A percentile compares a stretch with the other conserved stretches of the same genome.
These are phyloP conservation scores for Cryptococcus wingfieldii DNA, from an alignment of 1,284 basidiomycete species.

Conservation along the genomic window DNA sequence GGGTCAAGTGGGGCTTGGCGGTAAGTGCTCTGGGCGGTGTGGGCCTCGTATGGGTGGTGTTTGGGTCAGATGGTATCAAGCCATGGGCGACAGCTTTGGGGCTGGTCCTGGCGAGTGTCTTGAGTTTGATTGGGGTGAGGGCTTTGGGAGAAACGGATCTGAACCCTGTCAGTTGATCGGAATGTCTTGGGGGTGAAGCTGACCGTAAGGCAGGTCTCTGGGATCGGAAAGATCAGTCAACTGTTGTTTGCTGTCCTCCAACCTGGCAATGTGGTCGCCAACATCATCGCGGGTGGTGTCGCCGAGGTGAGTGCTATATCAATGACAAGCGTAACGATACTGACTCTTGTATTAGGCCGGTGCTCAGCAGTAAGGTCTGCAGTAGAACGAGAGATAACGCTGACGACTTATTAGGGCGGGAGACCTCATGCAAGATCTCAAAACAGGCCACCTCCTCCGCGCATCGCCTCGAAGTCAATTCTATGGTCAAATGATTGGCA, in stretches of 20 bases:
- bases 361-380: constrained; percentile 70
- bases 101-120: constrained; percentile 72
- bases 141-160: constrained; percentile 90
- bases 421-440: constrained; percentile 97
- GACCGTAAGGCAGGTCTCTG: constrained; percentile 57
- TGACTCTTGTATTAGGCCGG: constrained; percentile 57
- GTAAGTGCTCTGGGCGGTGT: constrained; percentile 67
- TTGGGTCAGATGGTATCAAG: constrained; percentile 82
- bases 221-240: constrained; percentile 91
- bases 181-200: neutral
- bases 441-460: constrained; percentile 84
- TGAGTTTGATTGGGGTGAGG: constrained; percentile 84
- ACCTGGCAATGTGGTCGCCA: constrained; percentile 89
- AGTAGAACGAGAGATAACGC: neutral
- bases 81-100: constrained; percentile 89
- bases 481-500: constrained; percentile 82
- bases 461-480: constrained; percentile 85
- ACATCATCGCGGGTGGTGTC: constrained; percentile 93
- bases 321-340: neutral
- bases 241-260: constrained; percentile 90
- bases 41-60: constrained; percentile 76
- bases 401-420: constrained; percentile 62
- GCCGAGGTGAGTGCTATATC: constrained; percentile 57
- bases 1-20: constrained; percentile 69
- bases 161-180: constrained; percentile 59